Conservation (phyloP, 495 filamentous ascomycete genomes). For the Daldinia caldariorum region DNA sequence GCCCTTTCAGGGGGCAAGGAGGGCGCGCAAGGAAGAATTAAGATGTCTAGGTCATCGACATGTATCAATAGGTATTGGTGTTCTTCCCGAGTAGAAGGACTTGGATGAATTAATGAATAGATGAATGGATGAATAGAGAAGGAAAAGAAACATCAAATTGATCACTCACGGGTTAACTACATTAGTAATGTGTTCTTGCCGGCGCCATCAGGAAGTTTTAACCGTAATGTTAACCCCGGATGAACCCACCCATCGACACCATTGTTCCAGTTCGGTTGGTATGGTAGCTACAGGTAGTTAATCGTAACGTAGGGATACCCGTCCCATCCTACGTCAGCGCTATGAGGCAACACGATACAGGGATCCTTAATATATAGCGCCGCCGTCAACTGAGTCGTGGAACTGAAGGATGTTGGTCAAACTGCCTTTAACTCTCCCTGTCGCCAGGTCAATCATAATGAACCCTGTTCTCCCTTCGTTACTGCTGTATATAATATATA, state of each 20-base stretch:
- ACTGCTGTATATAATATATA: constrained; percentile 54
- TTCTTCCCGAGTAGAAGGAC: neutral
- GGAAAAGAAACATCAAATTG: neutral
- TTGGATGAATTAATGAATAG: neutral
- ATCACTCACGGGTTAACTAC: neutral
- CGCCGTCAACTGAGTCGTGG: neutral
- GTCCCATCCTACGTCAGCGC: neutral
- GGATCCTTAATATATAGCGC: neutral
- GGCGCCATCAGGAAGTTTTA: neutral
- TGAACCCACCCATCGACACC: neutral
- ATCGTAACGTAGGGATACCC: neutral
- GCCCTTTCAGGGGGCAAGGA: constrained; percentile 44
- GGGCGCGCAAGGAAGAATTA: constrained; percentile 30
- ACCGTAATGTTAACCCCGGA: neutral
- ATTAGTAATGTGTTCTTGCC: neutral
- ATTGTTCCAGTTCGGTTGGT: constrained; percentile 2
- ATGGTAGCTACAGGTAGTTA: neutral
- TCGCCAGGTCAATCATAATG: constrained; percentile 56
- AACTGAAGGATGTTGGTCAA: constrained; percentile 34
- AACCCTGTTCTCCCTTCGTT: constrained; percentile 55
- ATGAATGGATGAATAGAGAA: too few relatives aligned
- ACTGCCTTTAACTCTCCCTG: constrained; percentile 53
- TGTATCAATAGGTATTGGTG: neutral
- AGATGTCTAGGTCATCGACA: neutral
- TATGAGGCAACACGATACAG: neutral